Evolutionary conservation across 2,329 filamentous ascomycete genomes (phyloP), one percentile per base, ranked within the genome.

Genomic region (Massarina eburnea): DNA sequence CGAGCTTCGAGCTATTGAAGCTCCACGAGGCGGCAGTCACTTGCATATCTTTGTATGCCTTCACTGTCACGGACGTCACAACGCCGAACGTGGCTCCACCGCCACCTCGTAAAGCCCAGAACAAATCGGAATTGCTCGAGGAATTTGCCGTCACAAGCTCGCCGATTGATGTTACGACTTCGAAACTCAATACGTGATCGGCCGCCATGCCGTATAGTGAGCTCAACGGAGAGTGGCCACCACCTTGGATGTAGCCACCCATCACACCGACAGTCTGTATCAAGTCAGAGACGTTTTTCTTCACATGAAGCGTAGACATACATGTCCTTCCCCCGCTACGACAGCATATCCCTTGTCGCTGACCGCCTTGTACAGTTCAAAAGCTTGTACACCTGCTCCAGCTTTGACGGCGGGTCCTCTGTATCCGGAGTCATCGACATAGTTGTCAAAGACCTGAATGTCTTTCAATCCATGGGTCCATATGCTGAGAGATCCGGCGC

Each of bases 221-320:
- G 15, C 73, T 73, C 26, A 83, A 55, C 5, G 78, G 78, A 8
- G 74, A 76, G 60, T 82, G 78, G 0, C 80, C 80, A 20, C 78
- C 80, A 7, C 76, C 78, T 19, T 58, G 61, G 20, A 67, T 62
- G 50, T 65, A 73, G 4, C 70, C 61, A 12, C 61, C 61, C 47
- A 55, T 72, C 51, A 78, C 65, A 12, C 80, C 80, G 8, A 83
- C 77, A 4, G 73, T 77, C 58, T 62, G 24, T 17, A 4, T 19
- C 19, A 41, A 39, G 24, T 41, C 36, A 38, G 21, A 22, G 12
- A 26, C 12, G 7, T 6, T 18, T 7, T 5, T n/a, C 17, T 20
- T 22, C 8, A n/a, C 3, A 29, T 12, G 18, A 17, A 12, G n/a
- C 8, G 7, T 14, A 15, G 9, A 24, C 45, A 36, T 51, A 57